phyloP scores from a whole-genome alignment of 2,329 filamentous ascomycete genomes.

The Magnaporthiopsis rhizophila region DNA sequence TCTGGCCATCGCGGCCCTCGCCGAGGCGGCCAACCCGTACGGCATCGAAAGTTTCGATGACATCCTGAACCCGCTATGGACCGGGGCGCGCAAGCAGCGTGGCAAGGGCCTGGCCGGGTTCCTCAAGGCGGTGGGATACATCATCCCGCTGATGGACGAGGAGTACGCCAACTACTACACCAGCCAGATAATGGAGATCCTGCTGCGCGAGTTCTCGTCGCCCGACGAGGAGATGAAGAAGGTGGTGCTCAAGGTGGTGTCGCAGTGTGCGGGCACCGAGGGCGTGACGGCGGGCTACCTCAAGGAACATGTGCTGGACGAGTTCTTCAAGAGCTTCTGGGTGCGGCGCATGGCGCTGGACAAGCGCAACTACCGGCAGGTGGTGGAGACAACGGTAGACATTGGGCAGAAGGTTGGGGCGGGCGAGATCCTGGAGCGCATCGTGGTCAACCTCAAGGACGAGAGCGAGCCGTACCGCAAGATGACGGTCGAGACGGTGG shows the following conservation, averaged over 20 bases:
- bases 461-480: conserved; percentile 97
- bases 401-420: conserved; percentile 97
- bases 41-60: conserved; percentile 99
- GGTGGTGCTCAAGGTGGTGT: conserved; percentile 94
- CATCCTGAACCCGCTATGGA: conserved; percentile 95
- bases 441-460: conserved; percentile 94
- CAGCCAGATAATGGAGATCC: conserved; percentile 96
- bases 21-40: conserved; percentile 94
- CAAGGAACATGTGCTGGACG: conserved; percentile 87
- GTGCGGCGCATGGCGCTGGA: conserved; percentile 93
- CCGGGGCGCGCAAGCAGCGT: conserved; percentile 88
- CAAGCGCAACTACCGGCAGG: conserved; percentile 94
- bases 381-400: conserved; percentile 96
- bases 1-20: conserved; percentile 87
- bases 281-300: conserved; percentile 92
- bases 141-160: conserved; percentile 98
- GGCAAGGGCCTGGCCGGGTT: conserved; percentile 95
- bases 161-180: conserved; percentile 99
- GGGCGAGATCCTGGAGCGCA: conserved; percentile 85
- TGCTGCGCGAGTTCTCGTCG: conserved; percentile 90
- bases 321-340: conserved; percentile 99
- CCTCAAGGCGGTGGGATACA: conserved; percentile 94
- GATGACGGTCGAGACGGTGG: conserved; percentile 97
- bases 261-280: conserved; percentile 88
- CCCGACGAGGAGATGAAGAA: conserved; percentile 99